A percentile compares a stretch with the other conserved stretches of the same genome.
Conservation (phyloP, 306 rosid genomes). For the Ammopiptanthus mongolicus region DNA sequence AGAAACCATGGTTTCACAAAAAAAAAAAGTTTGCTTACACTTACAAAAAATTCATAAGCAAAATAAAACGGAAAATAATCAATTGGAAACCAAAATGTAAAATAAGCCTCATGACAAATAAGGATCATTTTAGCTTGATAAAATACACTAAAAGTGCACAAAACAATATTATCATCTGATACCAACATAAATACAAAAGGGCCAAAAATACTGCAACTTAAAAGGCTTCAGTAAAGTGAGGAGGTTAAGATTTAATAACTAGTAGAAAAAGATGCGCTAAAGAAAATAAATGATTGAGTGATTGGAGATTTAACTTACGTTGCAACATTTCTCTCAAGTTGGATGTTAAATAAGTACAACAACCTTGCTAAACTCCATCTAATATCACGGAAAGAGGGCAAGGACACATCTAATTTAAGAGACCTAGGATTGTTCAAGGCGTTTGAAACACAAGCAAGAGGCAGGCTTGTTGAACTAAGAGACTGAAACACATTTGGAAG, state of each 20-base stretch:
- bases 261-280: not conserved
- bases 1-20: not conserved
- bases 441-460: constrained; percentile 79
- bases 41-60: not conserved
- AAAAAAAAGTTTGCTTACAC: not conserved
- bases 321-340: constrained; percentile 84
- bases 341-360: constrained; percentile 73
- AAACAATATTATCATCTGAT: not conserved
- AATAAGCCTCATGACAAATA: not conserved
- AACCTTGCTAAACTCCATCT: constrained; percentile 68
- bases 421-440: constrained; percentile 73
- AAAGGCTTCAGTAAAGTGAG: not conserved
- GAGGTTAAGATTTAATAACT: not conserved
- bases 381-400: constrained; percentile 68
- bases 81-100: not conserved
- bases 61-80: not conserved
- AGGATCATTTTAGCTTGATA: too few relatives aligned
- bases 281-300: not conserved
- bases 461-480: constrained; percentile 45
- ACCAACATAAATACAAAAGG: not conserved
- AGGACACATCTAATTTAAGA: constrained; percentile 67
- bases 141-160: not conserved
- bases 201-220: not conserved
- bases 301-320: constrained; percentile 60
- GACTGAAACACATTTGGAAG: constrained; percentile 43